These are phyloP conservation scores for Rhodotorula taiwanensis DNA, from an alignment of 768 basidiomycete genomes.

Conservation along the genomic window DNA sequence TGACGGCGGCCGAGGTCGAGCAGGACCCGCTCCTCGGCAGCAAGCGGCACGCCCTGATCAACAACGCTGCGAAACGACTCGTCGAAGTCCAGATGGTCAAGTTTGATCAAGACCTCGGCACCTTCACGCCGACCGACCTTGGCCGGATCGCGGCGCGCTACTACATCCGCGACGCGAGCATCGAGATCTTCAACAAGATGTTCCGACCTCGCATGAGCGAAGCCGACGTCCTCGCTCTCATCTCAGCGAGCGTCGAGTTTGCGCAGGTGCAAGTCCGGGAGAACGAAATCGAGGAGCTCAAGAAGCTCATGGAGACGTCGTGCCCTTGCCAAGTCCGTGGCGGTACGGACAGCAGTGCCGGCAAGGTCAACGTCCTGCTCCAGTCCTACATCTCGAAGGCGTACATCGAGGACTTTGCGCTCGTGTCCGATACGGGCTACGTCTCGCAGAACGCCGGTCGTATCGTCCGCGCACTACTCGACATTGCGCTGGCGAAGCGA, in stretches of 20 bases:
- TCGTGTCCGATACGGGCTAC: slow-evolving; percentile 90
- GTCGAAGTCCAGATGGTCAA: slow-evolving; percentile 71
- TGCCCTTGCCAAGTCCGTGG: slow-evolving; percentile 74
- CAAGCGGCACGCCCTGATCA: slow-evolving; percentile 64
- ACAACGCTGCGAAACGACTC: slow-evolving; percentile 60
- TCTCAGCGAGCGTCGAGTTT: slow-evolving; percentile 91
- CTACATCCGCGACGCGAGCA: slow-evolving; percentile 77
- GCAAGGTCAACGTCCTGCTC: slow-evolving; percentile 89
- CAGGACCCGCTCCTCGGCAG: slow-evolving; percentile 69
- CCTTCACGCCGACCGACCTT: slow-evolving; percentile 72
- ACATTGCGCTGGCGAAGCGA: slow-evolving; percentile 85
- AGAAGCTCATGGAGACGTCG: slow-evolving; percentile 57
- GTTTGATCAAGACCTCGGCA: slow-evolving; percentile 56
- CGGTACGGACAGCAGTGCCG: slow-evolving; percentile 58
- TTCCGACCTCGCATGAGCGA: slow-evolving; percentile 82
- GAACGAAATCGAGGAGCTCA: slow-evolving; percentile 75
- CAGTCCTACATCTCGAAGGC: slow-evolving; percentile 80
- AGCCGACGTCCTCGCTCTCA: slow-evolving; percentile 78
- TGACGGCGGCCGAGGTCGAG: slow-evolving; percentile 58
- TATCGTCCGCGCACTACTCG: slow-evolving; percentile 86
- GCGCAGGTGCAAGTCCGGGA: slow-evolving; percentile 91
- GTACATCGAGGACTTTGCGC: slow-evolving; percentile 84
- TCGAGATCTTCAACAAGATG: slow-evolving; percentile 74
- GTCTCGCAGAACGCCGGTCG: slow-evolving; percentile 91
- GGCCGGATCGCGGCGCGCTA: slow-evolving; percentile 97